Base-by-base conservation (phyloP, 2,329 filamentous ascomycete genomes). In the Rhynchosporium secalis region DNA sequence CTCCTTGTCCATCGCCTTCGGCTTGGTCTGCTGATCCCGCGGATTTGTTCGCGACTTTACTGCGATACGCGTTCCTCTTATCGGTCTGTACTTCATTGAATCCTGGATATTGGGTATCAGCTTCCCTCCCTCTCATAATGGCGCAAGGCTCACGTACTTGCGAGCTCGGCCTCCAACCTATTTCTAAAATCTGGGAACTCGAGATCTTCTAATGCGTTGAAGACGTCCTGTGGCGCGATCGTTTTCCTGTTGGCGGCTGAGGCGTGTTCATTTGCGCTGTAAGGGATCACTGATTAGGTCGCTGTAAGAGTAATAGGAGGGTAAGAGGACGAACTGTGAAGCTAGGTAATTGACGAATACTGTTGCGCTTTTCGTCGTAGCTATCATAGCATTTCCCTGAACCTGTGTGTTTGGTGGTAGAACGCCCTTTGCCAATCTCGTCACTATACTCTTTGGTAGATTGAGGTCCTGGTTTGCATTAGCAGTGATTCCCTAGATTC, bases 261-360 rank as follows among this genome's bases (percentile, higher is more conserved):
- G 6, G 90, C 90, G 70, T 86, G 81, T 69, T 91, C 88, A 70
- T 91, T 92, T 49, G 91, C 88, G 65, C 90, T 93, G 45, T 33
- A 20, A n/a, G 15, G 26, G 9, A 33, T 5, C 8, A 29, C 20
- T 9, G 28, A 31, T 49, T 9, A 57, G 48, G 7, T 9, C 29
- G 36, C 38, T 15, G 58, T 20, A 4, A 40, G 43, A 26, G 28
- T 33, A 33, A 12, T 12, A 26, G 45, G 9, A 33, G 38, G 46
- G 33, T 38, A 38, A 28, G 5, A 12, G 13, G 13, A 81, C 88
- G 60, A 82, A 94, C 90, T 87, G 84, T 65, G 85, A 83, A 49
- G 89, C 87, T 38, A 95, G 79, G 74, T 93, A 91, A 76, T 86
- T 94, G 69, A 95, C 88, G 72, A 95, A 95, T 0, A 95, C 87